A percentile compares a stretch with the other conserved stretches of the same genome.
phyloP scores from a whole-genome alignment of 2,329 filamentous ascomycete genomes.

The Cladosporium sp. region DNA sequence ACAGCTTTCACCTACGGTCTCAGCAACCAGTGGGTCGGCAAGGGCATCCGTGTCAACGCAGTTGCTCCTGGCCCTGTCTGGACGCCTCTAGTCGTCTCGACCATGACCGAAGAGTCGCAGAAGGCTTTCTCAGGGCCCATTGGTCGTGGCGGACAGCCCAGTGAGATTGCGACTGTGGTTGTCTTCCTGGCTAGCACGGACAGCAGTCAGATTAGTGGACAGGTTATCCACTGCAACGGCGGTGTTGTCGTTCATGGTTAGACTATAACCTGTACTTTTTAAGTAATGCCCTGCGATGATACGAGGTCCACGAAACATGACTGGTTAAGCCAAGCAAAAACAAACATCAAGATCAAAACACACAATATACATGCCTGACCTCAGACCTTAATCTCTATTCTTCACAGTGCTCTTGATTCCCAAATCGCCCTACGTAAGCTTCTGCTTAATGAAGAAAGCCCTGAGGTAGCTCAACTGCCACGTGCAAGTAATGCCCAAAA shows the following conservation, averaged over 20 bases:
- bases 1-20: constrained; percentile 76
- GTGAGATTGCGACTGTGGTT: constrained; percentile 77
- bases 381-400: neutral
- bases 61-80: constrained; percentile 78
- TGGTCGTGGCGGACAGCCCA: constrained; percentile 75
- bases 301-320: neutral
- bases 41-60: constrained; percentile 74
- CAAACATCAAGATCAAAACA: neutral
- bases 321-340: neutral
- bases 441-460: constrained; percentile 99
- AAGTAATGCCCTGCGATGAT: neutral
- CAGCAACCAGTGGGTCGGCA: constrained; percentile 70
- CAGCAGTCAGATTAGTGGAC: constrained; percentile 72
- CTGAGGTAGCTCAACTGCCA: constrained; percentile 97
- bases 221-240: constrained; percentile 67
- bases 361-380: neutral
- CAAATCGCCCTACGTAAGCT: constrained; percentile 70
- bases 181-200: constrained; percentile 78
- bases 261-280: neutral
- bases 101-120: constrained; percentile 69
- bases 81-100: constrained; percentile 73
- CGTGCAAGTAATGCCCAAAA: constrained; percentile 84
- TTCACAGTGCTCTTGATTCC: neutral
- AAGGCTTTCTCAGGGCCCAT: constrained; percentile 73
- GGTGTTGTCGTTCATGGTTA: constrained; percentile 55